Evolutionary conservation across 2,329 filamentous ascomycete species (phyloP).

Genomic region (Chaetomium strumarium): DNA sequence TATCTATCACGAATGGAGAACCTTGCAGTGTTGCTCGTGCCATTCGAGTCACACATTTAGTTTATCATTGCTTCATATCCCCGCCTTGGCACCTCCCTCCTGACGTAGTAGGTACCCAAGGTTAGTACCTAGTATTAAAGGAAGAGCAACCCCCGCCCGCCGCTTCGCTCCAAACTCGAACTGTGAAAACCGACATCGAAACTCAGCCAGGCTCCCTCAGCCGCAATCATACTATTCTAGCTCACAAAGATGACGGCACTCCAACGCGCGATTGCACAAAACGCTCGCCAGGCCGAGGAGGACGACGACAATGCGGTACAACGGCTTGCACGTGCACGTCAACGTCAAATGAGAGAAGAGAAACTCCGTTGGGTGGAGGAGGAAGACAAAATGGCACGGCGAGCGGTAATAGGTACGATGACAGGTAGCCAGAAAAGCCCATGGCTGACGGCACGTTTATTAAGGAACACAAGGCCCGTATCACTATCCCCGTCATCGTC

Average conservation of each 20-base stretch:
- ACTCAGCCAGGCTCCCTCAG: not conserved
- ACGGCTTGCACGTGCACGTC: not conserved
- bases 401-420: not conserved
- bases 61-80: no score
- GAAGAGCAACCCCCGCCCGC: not conserved
- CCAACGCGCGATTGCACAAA: not conserved
- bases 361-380: not conserved
- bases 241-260: not conserved
- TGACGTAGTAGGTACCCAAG: no score
- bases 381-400: not conserved
- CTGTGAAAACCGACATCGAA: not conserved
- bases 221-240: not conserved
- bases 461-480: not conserved
- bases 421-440: not conserved
- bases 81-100: no score
- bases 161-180: not conserved
- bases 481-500: not conserved
- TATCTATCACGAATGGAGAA: no score
- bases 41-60: no score
- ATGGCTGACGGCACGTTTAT: not conserved
- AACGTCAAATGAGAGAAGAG: not conserved
- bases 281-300: no score
- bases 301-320: not conserved
- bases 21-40: no score
- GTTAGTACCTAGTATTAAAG: no score